phyloP scores from a whole-genome alignment of 2,329 filamentous ascomycete genomes.

The Daldinia sp. region DNA sequence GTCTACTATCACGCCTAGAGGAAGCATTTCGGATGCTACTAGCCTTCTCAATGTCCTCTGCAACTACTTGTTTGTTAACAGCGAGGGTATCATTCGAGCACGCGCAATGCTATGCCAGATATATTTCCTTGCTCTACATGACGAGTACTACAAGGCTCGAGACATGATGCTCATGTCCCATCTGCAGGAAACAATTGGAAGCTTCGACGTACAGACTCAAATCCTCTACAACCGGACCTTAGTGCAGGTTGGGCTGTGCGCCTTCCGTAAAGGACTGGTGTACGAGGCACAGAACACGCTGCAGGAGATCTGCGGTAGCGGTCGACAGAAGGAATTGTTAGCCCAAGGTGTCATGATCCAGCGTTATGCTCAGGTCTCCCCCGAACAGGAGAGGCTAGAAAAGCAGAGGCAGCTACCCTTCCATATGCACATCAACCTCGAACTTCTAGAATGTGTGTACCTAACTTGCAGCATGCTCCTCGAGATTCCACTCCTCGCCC shows the following conservation, averaged over 20 bases:
- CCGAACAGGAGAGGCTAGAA: conserved; percentile 97
- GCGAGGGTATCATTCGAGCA: conserved; percentile 94
- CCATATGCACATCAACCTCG: conserved; percentile 99
- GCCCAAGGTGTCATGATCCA: conserved; percentile 99
- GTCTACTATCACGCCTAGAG: conserved; percentile 83
- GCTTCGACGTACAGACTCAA: conserved; percentile 96
- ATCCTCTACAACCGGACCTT: conserved; percentile 99
- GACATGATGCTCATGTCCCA: conserved; percentile 99
- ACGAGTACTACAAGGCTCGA: conserved; percentile 96
- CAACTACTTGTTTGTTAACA: conserved; percentile 94
- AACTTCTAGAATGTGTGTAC: conserved; percentile 97
- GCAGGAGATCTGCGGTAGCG: conserved; percentile 97
- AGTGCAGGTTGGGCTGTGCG: conserved; percentile 97
- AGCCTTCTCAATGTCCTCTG: conserved; percentile 87
- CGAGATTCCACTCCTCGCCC: conserved; percentile 95
- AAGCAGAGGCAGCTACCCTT: conserved; percentile 97
- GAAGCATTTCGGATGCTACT: conserved; percentile 74
- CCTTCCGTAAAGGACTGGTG: conserved; percentile 95
- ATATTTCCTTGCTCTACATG: conserved; percentile 97
- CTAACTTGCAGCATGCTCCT: conserved; percentile 99
- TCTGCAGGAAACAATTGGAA: conserved; percentile 94
- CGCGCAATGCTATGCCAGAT: conserved; percentile 98
- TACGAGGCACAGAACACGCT: conserved; percentile 98
- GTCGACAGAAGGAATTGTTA: conserved; percentile 96
- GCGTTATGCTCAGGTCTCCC: conserved; percentile 93